phyloP scores from a whole-genome alignment of 108 stramenopile species.

The Licmophora abbreviata region DNA sequence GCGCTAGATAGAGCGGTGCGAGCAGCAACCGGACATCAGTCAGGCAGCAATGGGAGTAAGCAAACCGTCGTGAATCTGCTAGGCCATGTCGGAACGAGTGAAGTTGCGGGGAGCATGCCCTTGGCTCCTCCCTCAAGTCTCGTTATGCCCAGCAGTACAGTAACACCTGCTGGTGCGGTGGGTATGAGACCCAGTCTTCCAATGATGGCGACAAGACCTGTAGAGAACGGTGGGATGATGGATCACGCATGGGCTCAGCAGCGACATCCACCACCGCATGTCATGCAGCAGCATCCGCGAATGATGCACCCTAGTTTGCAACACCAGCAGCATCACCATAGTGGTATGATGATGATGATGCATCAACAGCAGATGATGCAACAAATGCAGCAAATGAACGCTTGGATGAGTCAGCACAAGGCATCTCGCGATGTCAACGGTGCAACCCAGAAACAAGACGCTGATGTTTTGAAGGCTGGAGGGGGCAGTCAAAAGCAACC shows the following conservation, averaged over 20 bases:
- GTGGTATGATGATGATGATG: slow-evolving; percentile 9
- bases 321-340: slow-evolving; percentile 12
- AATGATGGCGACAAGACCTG: slow-evolving; percentile 13
- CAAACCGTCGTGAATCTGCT: slow-evolving; percentile 34
- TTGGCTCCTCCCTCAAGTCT: slow-evolving; percentile 25
- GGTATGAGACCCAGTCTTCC: not conserved
- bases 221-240: not conserved
- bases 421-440: slow-evolving; percentile 51
- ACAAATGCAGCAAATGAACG: slow-evolving; percentile 27
- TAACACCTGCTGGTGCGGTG: not conserved
- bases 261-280: slow-evolving; percentile 3
- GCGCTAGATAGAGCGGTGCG: slow-evolving; percentile 55
- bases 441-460: slow-evolving; percentile 24
- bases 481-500: slow-evolving; percentile 12
- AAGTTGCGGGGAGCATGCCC: slow-evolving; percentile 35
- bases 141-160: slow-evolving; percentile 2
- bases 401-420: slow-evolving; percentile 27
- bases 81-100: slow-evolving; percentile 31
- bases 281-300: slow-evolving; percentile 13
- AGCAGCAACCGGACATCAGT: slow-evolving; percentile 19
- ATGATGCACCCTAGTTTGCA: slow-evolving; percentile 35
- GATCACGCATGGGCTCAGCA: not conserved
- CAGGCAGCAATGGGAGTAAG: not conserved
- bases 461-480: slow-evolving; percentile 15
- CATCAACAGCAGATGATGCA: slow-evolving; percentile 13